A percentile compares a stretch with the other conserved stretches of the same genome.
These are phyloP conservation scores for Fusarium goolgardi DNA, from an alignment of 2,329 filamentous ascomycete genomes.

Conservation along the genomic window DNA sequence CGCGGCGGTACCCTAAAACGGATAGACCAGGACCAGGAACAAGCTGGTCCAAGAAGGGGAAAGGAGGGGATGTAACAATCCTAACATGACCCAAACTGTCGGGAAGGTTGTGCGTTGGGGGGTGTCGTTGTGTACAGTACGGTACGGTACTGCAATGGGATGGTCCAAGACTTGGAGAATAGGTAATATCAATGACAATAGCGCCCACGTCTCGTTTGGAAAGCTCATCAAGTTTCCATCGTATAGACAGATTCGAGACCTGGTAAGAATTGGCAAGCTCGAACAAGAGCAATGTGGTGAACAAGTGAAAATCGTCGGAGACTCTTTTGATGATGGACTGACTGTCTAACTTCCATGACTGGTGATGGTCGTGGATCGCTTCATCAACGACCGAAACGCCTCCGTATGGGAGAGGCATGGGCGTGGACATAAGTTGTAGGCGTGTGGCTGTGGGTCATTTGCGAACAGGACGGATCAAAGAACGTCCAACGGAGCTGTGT, in stretches of 20 bases:
- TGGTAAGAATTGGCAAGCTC: background rate
- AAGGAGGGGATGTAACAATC: conserved; percentile 46
- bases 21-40: conserved; percentile 46
- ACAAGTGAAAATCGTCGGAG: conserved; percentile 33
- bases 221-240: conserved; percentile 23
- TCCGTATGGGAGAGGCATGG: conserved; percentile 28
- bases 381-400: conserved; percentile 35
- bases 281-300: conserved; percentile 14
- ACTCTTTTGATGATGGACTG: conserved; percentile 22
- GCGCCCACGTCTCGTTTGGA: conserved; percentile 37
- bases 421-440: conserved; percentile 27
- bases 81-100: conserved; percentile 49
- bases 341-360: conserved; percentile 1
- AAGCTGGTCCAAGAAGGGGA: conserved; percentile 42
- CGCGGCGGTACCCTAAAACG: conserved; percentile 45
- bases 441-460: conserved; percentile 43
- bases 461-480: conserved; percentile 44
- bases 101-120: conserved; percentile 40
- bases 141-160: conserved; percentile 10
- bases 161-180: conserved; percentile 32
- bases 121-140: background rate
- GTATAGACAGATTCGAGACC: conserved; percentile 4
- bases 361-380: conserved; percentile 29
- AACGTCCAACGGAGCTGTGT: conserved; percentile 38
- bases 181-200: conserved; percentile 12